Conservation (phyloP, 345 rosid species). For the Noccaea bulbosa region DNA sequence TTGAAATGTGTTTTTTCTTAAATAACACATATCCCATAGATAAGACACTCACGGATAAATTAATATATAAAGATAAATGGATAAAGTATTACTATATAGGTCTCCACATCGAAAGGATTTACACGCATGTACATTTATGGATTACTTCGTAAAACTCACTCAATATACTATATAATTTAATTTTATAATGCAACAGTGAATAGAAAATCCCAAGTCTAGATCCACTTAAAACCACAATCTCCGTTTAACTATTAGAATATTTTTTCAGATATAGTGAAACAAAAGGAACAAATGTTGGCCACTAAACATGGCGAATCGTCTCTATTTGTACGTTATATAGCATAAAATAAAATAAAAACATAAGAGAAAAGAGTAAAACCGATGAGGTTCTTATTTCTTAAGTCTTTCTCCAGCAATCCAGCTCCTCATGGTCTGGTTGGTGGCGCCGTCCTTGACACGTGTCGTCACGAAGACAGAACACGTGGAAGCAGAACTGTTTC, state of each 20-base stretch:
- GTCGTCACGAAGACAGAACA: constrained; percentile 42
- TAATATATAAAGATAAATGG: constrained; percentile 8
- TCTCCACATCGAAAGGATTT: constrained; percentile 35
- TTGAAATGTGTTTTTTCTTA: constrained; percentile 4
- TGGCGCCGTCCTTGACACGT: constrained; percentile 78
- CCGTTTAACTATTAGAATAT: not conserved
- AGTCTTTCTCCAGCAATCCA: constrained; percentile 57
- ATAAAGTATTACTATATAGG: constrained; percentile 15
- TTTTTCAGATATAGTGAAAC: constrained; percentile 22
- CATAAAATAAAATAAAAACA: not conserved
- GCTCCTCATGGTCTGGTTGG: constrained; percentile 58
- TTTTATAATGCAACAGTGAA: constrained; percentile 24
- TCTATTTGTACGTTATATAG: constrained; percentile 14
- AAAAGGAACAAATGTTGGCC: constrained; percentile 38
- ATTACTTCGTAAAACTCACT: constrained; percentile 46
- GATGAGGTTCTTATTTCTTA: constrained; percentile 13
- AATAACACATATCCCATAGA: constrained; percentile 13
- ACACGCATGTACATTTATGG: constrained; percentile 37
- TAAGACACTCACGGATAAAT: constrained; percentile 7
- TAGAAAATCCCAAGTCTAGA: constrained; percentile 2
- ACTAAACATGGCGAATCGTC: constrained; percentile 36
- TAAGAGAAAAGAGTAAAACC: constrained; percentile 28
- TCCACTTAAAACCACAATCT: constrained; percentile 35
- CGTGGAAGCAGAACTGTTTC: constrained; percentile 49
- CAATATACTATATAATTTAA: constrained; percentile 24